Conservation (phyloP, 495 filamentous ascomycete genomes). For the Daldinia grandis region DNA sequence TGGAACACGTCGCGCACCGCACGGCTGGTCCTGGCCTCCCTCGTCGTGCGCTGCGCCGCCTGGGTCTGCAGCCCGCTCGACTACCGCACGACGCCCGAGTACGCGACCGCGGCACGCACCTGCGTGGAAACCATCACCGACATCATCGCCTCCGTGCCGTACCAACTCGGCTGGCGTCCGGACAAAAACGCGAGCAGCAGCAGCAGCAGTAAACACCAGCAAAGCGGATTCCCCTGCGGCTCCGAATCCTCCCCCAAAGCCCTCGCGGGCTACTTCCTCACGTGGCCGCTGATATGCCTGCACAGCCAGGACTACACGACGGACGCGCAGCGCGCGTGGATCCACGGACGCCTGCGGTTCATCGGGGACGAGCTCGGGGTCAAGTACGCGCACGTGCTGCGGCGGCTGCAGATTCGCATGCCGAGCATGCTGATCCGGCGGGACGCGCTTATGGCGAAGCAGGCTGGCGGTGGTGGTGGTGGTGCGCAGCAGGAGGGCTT, state of each 20-base stretch:
- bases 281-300: constrained; percentile 54
- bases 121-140: constrained; percentile 57
- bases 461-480: too few species aligned
- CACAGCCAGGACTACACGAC: constrained; percentile 58
- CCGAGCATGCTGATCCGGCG: constrained; percentile 63
- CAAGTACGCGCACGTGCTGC: constrained; percentile 57
- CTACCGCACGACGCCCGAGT: constrained; percentile 63
- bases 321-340: constrained; percentile 58
- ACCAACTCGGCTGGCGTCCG: constrained; percentile 59
- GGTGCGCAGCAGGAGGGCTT: neutral
- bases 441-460: constrained; percentile 51
- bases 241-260: constrained; percentile 51
- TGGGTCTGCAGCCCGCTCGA: constrained; percentile 61
- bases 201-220: constrained; percentile 17
- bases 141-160: constrained; percentile 61
- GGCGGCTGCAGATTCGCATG: constrained; percentile 56
- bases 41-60: constrained; percentile 60
- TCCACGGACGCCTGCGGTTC: constrained; percentile 53
- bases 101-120: constrained; percentile 52
- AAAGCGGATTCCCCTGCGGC: constrained; percentile 41
- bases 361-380: constrained; percentile 59
- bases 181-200: constrained; percentile 7
- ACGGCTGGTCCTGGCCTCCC: constrained; percentile 55
- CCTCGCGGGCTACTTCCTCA: constrained; percentile 55
- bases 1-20: constrained; percentile 58